Conservation (phyloP, 2,329 filamentous ascomycete genomes). For the Diplocarpon rosae region DNA sequence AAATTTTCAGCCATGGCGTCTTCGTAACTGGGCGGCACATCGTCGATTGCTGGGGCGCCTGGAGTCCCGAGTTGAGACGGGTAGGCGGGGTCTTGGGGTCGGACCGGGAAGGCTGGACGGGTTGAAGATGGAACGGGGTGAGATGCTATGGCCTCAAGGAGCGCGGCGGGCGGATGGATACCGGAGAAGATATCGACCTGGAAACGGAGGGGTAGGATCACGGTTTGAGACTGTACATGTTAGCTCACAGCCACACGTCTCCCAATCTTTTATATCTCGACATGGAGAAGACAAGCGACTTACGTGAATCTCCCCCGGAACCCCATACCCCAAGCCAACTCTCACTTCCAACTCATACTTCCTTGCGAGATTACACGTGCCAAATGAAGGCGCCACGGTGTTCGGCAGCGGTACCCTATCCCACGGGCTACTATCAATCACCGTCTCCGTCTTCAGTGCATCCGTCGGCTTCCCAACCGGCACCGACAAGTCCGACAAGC, state of each 20-base stretch:
- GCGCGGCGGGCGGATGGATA: constrained; percentile 66
- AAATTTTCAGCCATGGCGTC: constrained; percentile 77
- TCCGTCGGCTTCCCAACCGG: constrained; percentile 51
- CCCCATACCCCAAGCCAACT: constrained; percentile 66
- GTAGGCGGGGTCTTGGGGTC: constrained; percentile 38
- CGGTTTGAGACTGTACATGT: constrained; percentile 50
- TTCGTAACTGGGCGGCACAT: constrained; percentile 90
- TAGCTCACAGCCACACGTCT: constrained; percentile 6
- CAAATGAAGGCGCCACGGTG: constrained; percentile 77
- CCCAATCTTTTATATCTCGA: neutral
- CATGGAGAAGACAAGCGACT: neutral
- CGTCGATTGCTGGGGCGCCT: constrained; percentile 43
- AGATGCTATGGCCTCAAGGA: constrained; percentile 54
- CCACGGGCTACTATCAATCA: constrained; percentile 66
- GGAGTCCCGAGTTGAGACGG: constrained; percentile 44
- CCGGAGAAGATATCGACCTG: constrained; percentile 78
- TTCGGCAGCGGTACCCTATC: constrained; percentile 61
- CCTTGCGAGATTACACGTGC: constrained; percentile 76
- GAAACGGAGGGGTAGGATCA: constrained; percentile 70
- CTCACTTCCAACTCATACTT: constrained; percentile 76
- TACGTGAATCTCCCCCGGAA: constrained; percentile 34
- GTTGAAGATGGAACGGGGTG: constrained; percentile 2
- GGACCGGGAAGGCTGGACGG: constrained; percentile 6
- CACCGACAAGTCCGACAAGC: constrained; percentile 59
- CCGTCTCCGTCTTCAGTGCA: constrained; percentile 53